Conservation (phyloP, 2,329 filamentous ascomycete species). For the Westerdykella sp. region DNA sequence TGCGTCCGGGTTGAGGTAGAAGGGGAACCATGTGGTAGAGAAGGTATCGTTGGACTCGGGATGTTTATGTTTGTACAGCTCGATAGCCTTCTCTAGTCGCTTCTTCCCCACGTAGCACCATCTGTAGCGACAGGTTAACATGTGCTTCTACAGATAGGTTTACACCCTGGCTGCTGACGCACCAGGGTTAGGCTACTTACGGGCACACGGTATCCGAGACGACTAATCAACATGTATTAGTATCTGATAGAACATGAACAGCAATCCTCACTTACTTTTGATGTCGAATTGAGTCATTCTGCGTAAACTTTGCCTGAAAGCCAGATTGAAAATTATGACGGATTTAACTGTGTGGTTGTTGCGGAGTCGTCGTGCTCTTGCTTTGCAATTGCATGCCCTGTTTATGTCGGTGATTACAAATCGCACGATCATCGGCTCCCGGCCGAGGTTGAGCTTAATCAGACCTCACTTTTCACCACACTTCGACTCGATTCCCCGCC, state of each 20-base stretch:
- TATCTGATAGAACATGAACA: too few relatives aligned
- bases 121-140: slow-evolving; percentile 10
- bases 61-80: slow-evolving; percentile 56
- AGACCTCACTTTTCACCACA: too few relatives aligned
- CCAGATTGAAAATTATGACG: too few relatives aligned
- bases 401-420: too few relatives aligned
- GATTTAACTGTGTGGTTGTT: too few relatives aligned
- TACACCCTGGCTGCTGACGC: slow-evolving; percentile 1
- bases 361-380: too few relatives aligned
- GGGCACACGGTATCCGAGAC: slow-evolving; percentile 80
- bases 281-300: slow-evolving; percentile 59
- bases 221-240: slow-evolving; percentile 3
- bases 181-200: slow-evolving; percentile 30
- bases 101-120: slow-evolving; percentile 71
- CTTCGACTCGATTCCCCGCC: neutral
- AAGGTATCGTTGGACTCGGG: slow-evolving; percentile 62
- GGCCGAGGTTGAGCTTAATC: too few relatives aligned
- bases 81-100: slow-evolving; percentile 66
- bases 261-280: slow-evolving; percentile 43
- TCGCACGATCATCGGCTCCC: too few relatives aligned
- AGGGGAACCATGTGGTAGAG: slow-evolving; percentile 67
- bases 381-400: too few relatives aligned
- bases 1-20: slow-evolving; percentile 67
- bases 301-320: slow-evolving; percentile 8
- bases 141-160: neutral